Conservation (phyloP, 1,284 basidiomycete genomes). For the Sporisorium exsertum region DNA sequence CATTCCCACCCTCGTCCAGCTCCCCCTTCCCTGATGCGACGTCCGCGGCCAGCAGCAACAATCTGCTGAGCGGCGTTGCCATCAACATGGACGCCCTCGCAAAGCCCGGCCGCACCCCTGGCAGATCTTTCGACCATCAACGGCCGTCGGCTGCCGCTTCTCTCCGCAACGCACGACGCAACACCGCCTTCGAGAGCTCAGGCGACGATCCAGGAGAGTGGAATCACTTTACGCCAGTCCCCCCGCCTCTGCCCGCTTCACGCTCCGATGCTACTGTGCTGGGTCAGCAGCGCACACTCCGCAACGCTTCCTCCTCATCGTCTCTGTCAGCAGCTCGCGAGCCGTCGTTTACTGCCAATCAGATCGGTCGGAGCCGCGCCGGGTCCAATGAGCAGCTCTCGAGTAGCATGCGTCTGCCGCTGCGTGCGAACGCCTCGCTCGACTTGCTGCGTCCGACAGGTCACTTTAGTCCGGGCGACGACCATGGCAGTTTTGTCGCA, state of each 20-base stretch:
- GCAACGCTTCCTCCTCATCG: slow-evolving; percentile 37
- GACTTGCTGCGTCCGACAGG: slow-evolving; percentile 32
- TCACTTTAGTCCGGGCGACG: slow-evolving; percentile 14
- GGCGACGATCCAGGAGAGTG: slow-evolving; percentile 27
- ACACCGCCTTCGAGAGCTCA: slow-evolving; percentile 22
- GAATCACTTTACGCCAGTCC: slow-evolving; percentile 2
- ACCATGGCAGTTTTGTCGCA: neutral
- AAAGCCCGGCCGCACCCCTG: slow-evolving; percentile 30
- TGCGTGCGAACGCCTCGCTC: slow-evolving; percentile 24
- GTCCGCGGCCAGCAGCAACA: slow-evolving; percentile 12
- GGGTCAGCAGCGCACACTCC: slow-evolving; percentile 24
- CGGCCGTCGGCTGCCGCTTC: slow-evolving; percentile 19
- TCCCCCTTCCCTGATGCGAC: slow-evolving; percentile 25
- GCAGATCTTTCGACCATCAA: slow-evolving; percentile 37
- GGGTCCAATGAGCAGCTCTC: slow-evolving; percentile 37
- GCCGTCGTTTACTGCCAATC: slow-evolving; percentile 4
- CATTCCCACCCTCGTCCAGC: slow-evolving; percentile 24
- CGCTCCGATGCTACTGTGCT: slow-evolving; percentile 18
- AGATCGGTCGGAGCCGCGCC: slow-evolving; percentile 21
- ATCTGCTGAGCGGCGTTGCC: slow-evolving; percentile 11
- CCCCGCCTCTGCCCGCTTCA: slow-evolving; percentile 14
- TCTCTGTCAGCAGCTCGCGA: slow-evolving; percentile 31
- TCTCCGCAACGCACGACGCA: slow-evolving; percentile 15
- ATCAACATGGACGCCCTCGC: slow-evolving; percentile 39
- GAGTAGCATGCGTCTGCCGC: neutral